These are phyloP conservation scores for Torulaspora globosa DNA, from an alignment of 1,139 yeast genomes.

Conservation along the genomic window DNA sequence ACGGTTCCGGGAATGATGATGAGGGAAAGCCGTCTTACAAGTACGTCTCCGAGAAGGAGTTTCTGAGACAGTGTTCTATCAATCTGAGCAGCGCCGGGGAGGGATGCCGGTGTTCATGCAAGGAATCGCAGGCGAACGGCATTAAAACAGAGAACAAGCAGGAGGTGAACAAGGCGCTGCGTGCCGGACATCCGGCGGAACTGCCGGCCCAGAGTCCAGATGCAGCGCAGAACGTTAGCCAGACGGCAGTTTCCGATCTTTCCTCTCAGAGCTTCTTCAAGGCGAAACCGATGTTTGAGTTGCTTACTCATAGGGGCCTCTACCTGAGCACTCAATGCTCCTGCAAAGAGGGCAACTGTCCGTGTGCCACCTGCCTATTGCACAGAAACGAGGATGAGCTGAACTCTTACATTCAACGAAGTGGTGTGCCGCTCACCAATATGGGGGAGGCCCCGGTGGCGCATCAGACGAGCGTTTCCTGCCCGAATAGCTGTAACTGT, in stretches of 20 bases:
- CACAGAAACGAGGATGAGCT: constrained; percentile 37
- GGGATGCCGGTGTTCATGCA: constrained; percentile 3
- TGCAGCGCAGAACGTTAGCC: no score
- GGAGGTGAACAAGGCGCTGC: neutral
- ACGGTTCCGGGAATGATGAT: constrained; percentile 12
- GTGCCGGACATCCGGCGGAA: neutral
- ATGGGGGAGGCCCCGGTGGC: constrained; percentile 25
- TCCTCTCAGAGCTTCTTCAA: neutral
- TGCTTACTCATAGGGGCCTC: constrained; percentile 35
- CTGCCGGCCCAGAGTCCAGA: no score
- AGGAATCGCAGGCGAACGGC: neutral
- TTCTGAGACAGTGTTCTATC: constrained; percentile 17
- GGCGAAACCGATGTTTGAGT: constrained; percentile 26
- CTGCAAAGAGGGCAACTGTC: constrained; percentile 33
- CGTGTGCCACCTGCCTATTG: constrained; percentile 35
- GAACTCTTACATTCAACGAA: constrained; percentile 29
- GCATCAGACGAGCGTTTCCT: constrained; percentile 14
- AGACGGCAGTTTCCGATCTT: neutral
- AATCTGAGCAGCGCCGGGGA: neutral
- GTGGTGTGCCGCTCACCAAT: constrained; percentile 33
- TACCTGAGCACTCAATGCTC: constrained; percentile 35
- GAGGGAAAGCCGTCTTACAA: constrained; percentile 15
- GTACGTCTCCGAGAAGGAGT: constrained; percentile 31
- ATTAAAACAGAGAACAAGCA: neutral
- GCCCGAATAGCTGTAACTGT: constrained; percentile 25